A percentile compares a stretch with the other conserved stretches of the same genome.
Conservation (phyloP, 2,329 filamentous ascomycete species). For the Penicillium sp. region DNA sequence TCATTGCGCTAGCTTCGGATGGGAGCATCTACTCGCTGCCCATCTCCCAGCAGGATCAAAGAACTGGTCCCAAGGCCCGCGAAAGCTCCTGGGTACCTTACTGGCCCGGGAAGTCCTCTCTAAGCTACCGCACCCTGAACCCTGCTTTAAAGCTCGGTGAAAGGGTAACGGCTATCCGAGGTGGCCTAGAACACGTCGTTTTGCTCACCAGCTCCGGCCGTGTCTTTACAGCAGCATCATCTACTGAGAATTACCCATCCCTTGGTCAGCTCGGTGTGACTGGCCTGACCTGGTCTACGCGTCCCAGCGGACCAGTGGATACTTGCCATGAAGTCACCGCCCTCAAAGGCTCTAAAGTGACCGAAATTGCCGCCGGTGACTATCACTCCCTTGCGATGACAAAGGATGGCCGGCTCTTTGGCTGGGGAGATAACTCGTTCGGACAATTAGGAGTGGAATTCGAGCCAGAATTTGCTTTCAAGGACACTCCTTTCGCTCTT, state of each 20-base stretch:
- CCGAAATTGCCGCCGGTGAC: constrained; percentile 75
- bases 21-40: constrained; percentile 83
- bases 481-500: constrained; percentile 67
- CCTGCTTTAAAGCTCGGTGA: constrained; percentile 66
- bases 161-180: constrained; percentile 66
- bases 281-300: constrained; percentile 71
- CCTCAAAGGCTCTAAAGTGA: constrained; percentile 65
- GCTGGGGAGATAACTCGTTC: constrained; percentile 83
- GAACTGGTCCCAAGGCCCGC: constrained; percentile 56
- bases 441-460: constrained; percentile 87
- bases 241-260: constrained; percentile 69
- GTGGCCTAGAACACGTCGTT: constrained; percentile 79
- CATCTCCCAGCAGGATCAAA: constrained; percentile 66
- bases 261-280: constrained; percentile 84
- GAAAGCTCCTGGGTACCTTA: constrained; percentile 70
- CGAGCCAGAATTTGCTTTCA: constrained; percentile 54
- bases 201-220: constrained; percentile 79
- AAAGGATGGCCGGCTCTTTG: constrained; percentile 69
- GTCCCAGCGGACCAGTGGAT: constrained; percentile 73
- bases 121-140: constrained; percentile 69
- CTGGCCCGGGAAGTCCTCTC: constrained; percentile 54
- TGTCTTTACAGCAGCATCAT: constrained; percentile 82
- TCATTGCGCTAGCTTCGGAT: constrained; percentile 69
- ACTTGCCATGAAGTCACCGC: constrained; percentile 71
- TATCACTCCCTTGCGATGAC: constrained; percentile 78